Conservation (phyloP, 163 green algal species). For the Coccomyxa subellipsoidea region DNA sequence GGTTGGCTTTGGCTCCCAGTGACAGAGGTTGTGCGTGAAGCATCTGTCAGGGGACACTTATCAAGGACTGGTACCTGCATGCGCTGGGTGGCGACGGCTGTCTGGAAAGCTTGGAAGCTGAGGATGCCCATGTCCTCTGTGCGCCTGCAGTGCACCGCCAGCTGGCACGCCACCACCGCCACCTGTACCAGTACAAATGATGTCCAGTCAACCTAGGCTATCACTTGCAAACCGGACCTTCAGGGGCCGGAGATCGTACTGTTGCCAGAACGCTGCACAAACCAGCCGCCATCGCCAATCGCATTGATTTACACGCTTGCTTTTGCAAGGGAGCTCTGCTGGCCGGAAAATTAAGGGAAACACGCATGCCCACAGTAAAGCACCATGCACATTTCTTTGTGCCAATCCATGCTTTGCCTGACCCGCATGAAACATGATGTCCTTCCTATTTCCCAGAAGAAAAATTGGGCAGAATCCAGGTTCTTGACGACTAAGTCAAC, state of each 20-base stretch:
- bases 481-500: no score
- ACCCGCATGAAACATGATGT: background rate
- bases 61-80: background rate
- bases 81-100: background rate
- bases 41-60: background rate
- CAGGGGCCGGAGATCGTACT: background rate
- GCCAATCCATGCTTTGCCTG: background rate
- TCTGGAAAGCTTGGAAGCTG: constrained; percentile 5
- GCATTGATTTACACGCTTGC: background rate
- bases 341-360: background rate
- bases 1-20: background rate
- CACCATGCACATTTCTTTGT: no score
- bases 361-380: background rate
- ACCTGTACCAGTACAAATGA: constrained; percentile 3
- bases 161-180: constrained; percentile 20
- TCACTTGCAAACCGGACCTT: background rate
- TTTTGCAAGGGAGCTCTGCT: background rate
- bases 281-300: background rate
- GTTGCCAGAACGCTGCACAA: background rate
- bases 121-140: constrained; percentile 22
- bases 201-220: background rate
- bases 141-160: constrained; percentile 23
- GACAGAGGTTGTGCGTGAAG: no score
- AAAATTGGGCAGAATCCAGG: no score
- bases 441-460: no score